Conservation (phyloP, 2,329 filamentous ascomycete species). For the Hypomyces perniciosus region DNA sequence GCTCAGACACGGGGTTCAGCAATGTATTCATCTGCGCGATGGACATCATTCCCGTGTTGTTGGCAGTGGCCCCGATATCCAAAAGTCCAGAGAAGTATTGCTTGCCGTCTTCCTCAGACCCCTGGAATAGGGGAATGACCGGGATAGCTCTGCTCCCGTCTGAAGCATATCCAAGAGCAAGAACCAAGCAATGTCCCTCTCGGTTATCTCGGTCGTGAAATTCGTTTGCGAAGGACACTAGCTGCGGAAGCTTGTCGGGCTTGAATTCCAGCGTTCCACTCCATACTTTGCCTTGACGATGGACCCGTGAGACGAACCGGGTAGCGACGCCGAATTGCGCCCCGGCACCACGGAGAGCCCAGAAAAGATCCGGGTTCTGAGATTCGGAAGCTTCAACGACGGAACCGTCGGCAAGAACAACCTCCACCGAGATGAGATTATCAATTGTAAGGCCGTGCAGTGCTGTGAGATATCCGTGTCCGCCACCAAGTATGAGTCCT, state of each 20-base stretch:
- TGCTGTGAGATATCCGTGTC: constrained; percentile 51
- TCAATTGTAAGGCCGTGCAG: constrained; percentile 46
- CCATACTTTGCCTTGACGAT: constrained; percentile 27
- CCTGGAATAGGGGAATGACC: constrained; percentile 17
- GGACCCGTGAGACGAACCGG: constrained; percentile 26
- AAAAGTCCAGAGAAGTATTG: constrained; percentile 30
- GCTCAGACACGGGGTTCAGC: constrained; percentile 23
- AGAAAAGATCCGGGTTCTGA: constrained; percentile 40
- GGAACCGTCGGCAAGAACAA: constrained; percentile 33
- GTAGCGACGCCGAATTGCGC: constrained; percentile 38
- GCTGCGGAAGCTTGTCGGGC: constrained; percentile 17
- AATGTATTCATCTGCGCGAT: constrained; percentile 34
- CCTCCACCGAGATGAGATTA: constrained; percentile 31
- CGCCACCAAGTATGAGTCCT: constrained; percentile 51
- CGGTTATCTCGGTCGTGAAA: constrained; percentile 19
- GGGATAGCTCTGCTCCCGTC: neutral
- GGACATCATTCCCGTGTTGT: constrained; percentile 32
- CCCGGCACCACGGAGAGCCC: constrained; percentile 43
- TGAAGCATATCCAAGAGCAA: constrained; percentile 27
- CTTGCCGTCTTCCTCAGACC: constrained; percentile 28
- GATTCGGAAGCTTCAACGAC: constrained; percentile 33
- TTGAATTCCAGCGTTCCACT: constrained; percentile 24
- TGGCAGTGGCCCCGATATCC: constrained; percentile 28
- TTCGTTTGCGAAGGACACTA: constrained; percentile 20
- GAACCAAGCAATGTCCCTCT: constrained; percentile 15